Conservation (phyloP, 2,329 filamentous ascomycete genomes). For the Sphaerulina vaccinii region DNA sequence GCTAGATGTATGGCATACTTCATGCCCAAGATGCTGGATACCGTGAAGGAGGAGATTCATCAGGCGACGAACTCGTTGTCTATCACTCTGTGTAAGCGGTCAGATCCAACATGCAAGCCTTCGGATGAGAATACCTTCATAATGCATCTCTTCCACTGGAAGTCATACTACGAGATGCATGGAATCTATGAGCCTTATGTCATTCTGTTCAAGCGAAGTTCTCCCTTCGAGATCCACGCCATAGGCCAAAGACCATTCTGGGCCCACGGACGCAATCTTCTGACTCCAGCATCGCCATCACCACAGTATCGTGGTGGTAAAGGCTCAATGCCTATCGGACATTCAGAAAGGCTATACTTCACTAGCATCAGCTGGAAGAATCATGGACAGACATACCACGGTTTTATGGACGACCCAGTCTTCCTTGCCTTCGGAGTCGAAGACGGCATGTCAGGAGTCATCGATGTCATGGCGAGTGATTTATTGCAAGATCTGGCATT, state of each 20-base stretch:
- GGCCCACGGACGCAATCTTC: constrained; percentile 51
- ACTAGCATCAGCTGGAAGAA: constrained; percentile 58
- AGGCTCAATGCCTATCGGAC: constrained; percentile 26
- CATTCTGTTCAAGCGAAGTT: constrained; percentile 49
- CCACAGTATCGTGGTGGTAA: constrained; percentile 21
- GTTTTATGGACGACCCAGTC: constrained; percentile 56
- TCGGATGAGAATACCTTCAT: constrained; percentile 54
- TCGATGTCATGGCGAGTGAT: constrained; percentile 54
- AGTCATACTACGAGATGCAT: constrained; percentile 51
- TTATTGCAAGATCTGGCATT: constrained; percentile 45
- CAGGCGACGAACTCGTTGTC: constrained; percentile 60
- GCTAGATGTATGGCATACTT: constrained; percentile 49
- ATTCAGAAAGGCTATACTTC: constrained; percentile 58
- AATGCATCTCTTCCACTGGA: constrained; percentile 56
- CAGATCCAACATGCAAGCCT: constrained; percentile 47
- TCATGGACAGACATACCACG: constrained; percentile 52
- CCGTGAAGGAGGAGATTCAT: constrained; percentile 47
- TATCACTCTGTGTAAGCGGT: constrained; percentile 54
- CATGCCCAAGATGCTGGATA: constrained; percentile 19
- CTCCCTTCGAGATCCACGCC: constrained; percentile 53
- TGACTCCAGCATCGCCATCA: constrained; percentile 29
- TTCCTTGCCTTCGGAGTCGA: constrained; percentile 59
- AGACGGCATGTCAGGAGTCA: constrained; percentile 49
- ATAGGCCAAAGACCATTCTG: constrained; percentile 55
- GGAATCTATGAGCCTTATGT: constrained; percentile 57